Evolutionary conservation across 495 filamentous ascomycete species (phyloP).

Genomic region (Hypoxylon crocopeplum): DNA sequence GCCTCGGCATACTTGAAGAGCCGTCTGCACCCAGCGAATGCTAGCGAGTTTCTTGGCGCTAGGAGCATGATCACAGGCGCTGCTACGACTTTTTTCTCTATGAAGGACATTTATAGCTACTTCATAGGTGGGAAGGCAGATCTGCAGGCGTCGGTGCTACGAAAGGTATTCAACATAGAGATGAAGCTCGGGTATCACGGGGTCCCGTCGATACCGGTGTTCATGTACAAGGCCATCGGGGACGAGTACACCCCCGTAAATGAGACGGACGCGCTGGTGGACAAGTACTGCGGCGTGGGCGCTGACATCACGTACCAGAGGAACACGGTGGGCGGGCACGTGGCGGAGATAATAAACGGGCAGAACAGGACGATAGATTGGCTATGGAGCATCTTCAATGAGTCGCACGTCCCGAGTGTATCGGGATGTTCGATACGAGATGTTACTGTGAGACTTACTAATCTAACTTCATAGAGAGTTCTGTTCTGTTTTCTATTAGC

Average conservation of each 20-base stretch:
- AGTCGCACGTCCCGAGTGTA: too few species aligned
- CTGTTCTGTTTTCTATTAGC: too few species aligned
- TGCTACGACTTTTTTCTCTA: conserved; percentile 37
- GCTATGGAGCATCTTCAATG: conserved; percentile 31
- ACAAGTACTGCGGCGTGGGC: conserved; percentile 49
- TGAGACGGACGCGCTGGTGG: conserved; percentile 53
- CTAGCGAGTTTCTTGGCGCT: conserved; percentile 41
- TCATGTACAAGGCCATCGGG: conserved; percentile 57
- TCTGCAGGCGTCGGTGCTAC: conserved; percentile 31
- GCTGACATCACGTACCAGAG: conserved; percentile 51
- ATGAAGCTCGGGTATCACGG: conserved; percentile 52
- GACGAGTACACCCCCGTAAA: conserved; percentile 53
- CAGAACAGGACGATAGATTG: conserved; percentile 28
- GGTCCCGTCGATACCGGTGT: conserved; percentile 52
- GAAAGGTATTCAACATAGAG: conserved; percentile 40
- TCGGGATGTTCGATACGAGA: too few species aligned
- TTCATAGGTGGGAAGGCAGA: conserved; percentile 46
- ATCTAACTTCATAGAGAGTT: too few species aligned
- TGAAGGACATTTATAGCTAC: conserved; percentile 50
- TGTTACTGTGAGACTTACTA: too few species aligned
- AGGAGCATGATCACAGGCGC: conserved; percentile 34
- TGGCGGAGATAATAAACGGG: conserved; percentile 33
- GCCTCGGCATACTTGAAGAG: conserved; percentile 23
- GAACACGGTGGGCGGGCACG: conserved; percentile 47
- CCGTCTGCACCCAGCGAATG: conserved; percentile 30